Percentiles rank a stretch among this genome's conserved stretches.
Evolutionary conservation across 441 rosid species (phyloP).

Genomic region (Bruguiera hainesii): DNA sequence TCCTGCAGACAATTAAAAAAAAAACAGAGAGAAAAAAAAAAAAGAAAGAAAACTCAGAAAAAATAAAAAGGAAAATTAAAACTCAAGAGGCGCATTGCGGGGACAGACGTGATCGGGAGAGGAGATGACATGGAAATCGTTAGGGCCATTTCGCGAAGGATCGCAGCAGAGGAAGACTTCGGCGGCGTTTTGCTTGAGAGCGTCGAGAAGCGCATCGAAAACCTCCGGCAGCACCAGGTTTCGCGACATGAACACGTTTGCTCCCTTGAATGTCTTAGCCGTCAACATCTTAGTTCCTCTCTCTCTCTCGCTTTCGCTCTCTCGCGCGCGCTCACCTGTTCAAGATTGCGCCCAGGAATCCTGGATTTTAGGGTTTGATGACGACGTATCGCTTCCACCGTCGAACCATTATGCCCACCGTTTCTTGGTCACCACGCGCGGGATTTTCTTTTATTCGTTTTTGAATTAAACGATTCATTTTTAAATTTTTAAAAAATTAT

Average conservation of each 20-base stretch:
- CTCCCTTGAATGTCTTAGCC: conserved; percentile 63
- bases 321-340: too few species aligned
- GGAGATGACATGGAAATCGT: conserved; percentile 81
- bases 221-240: conserved; percentile 89
- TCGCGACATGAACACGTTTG: conserved; percentile 80
- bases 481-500: too few species aligned
- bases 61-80: background rate
- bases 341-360: too few species aligned
- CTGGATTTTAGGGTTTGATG: too few species aligned
- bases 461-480: too few species aligned
- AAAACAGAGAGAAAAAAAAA: background rate
- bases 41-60: background rate
- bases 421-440: too few species aligned
- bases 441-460: too few species aligned
- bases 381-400: too few species aligned
- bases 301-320: too few species aligned
- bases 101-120: conserved; percentile 64
- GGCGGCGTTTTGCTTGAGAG: conserved; percentile 83
- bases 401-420: too few species aligned
- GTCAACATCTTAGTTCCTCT: conserved; percentile 38
- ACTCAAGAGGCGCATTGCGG: background rate
- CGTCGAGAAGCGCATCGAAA: conserved; percentile 82
- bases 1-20: conserved; percentile 40
- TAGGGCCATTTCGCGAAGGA: conserved; percentile 69
- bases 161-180: conserved; percentile 89